Evolutionary conservation across 352 stramenopile species (phyloP).

Genomic region (Blastocystis sp.): DNA sequence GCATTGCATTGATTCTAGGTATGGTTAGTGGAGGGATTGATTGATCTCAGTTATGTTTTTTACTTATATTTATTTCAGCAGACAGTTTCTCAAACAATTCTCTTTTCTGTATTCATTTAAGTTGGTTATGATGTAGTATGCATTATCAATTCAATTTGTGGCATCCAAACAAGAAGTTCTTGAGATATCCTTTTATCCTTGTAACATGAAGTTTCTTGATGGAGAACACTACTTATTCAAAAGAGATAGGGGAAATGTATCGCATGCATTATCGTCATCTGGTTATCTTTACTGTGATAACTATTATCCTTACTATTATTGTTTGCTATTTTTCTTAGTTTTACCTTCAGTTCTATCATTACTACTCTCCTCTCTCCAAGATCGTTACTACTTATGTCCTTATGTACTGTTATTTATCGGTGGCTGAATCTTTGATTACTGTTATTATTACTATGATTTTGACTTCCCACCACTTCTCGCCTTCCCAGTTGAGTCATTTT

Average conservation of each 20-base stretch:
- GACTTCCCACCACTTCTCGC: neutral
- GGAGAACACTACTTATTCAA: neutral
- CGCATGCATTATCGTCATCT: neutral
- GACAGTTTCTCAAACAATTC: neutral
- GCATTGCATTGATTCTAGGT: neutral
- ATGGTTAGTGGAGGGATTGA: too few species aligned
- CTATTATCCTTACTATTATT: neutral
- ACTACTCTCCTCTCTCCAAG: neutral
- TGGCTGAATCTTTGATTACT: neutral
- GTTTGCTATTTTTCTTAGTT: neutral
- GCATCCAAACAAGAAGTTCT: neutral
- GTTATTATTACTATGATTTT: neutral
- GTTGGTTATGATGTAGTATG: neutral
- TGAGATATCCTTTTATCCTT: conserved; percentile 30
- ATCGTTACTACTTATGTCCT: too few species aligned
- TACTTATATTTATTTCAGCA: neutral
- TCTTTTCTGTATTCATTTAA: neutral
- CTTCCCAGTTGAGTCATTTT: neutral
- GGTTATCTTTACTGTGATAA: neutral
- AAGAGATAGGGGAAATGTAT: neutral
- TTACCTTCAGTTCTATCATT: neutral
- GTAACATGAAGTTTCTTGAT: neutral
- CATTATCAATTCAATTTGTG: neutral
- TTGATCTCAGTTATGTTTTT: neutral
- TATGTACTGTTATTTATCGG: too few species aligned